Percentiles rank a stretch among this genome's conserved stretches.
phyloP scores from a whole-genome alignment of 1,284 basidiomycete species.

The Malassezia arunalokei region DNA sequence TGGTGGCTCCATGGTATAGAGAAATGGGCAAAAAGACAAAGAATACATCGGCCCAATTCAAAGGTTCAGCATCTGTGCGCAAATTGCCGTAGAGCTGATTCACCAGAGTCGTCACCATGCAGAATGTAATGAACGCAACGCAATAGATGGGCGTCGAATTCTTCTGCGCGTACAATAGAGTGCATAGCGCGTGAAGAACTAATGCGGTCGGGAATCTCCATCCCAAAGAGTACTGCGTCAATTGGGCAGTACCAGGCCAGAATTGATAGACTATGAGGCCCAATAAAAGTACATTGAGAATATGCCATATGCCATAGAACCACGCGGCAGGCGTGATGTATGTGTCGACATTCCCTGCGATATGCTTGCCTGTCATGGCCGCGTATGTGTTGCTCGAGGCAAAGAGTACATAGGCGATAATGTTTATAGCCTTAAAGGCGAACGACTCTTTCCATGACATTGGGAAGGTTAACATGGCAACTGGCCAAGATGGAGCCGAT shows the following conservation, averaged over 20 bases:
- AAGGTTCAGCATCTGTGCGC: conserved; percentile 65
- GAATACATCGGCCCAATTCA: conserved; percentile 51
- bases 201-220: conserved; percentile 80
- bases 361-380: conserved; percentile 56
- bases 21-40: conserved; percentile 49
- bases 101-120: conserved; percentile 68
- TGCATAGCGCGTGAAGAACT: conserved; percentile 70
- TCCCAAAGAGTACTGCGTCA: conserved; percentile 69
- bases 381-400: conserved; percentile 79
- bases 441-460: too few species aligned
- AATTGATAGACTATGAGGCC: conserved; percentile 50
- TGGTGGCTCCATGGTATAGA: conserved; percentile 80
- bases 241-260: conserved; percentile 58
- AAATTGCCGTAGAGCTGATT: conserved; percentile 86
- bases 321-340: conserved; percentile 81
- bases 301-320: conserved; percentile 64
- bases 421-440: too few species aligned
- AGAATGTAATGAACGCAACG: conserved; percentile 67
- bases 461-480: too few species aligned
- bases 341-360: conserved; percentile 51
- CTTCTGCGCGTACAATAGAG: conserved; percentile 52
- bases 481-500: too few species aligned
- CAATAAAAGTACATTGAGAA: conserved; percentile 74
- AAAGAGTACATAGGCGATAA: conserved; percentile 65
- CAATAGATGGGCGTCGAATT: conserved; percentile 59